Percentiles rank a stretch among this genome's conserved stretches.
Conservation (phyloP, 306 rosid species). For the Rosa rugosa region DNA sequence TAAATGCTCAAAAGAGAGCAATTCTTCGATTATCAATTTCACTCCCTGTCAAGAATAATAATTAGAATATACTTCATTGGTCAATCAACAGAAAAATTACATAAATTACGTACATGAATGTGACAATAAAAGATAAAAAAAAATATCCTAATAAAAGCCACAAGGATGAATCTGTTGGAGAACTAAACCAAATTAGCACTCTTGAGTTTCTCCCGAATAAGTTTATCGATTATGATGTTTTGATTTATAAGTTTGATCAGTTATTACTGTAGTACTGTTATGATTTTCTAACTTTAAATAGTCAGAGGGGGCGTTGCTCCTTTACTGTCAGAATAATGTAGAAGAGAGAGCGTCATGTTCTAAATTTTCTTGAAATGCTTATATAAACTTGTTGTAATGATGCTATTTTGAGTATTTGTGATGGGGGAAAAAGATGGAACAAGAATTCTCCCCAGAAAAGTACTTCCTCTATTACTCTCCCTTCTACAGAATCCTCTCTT, state of each 20-base stretch:
- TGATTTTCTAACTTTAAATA: no score
- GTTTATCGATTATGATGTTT: no score
- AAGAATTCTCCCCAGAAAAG: neutral
- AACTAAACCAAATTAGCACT: neutral
- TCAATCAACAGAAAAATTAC: neutral
- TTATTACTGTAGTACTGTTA: no score
- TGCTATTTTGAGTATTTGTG: neutral
- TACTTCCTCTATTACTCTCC: neutral
- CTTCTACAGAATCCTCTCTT: neutral
- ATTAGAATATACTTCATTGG: neutral
- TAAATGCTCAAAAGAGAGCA: conserved; percentile 35
- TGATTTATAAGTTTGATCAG: no score
- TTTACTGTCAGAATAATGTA: neutral
- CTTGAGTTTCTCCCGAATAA: neutral
- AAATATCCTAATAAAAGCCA: neutral
- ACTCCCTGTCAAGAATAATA: conserved; percentile 14
- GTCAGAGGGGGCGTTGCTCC: neutral
- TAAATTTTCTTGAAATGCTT: neutral
- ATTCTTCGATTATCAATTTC: conserved; percentile 25
- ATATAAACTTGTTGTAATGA: no score
- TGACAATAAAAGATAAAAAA: neutral
- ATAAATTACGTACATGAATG: neutral
- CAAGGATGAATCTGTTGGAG: neutral
- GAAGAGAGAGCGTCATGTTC: neutral
- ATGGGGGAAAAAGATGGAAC: neutral